Evolutionary conservation across 257 asterid genomes (phyloP), one percentile per base, ranked within the genome.

Genomic region (Mitragyna speciosa): DNA sequence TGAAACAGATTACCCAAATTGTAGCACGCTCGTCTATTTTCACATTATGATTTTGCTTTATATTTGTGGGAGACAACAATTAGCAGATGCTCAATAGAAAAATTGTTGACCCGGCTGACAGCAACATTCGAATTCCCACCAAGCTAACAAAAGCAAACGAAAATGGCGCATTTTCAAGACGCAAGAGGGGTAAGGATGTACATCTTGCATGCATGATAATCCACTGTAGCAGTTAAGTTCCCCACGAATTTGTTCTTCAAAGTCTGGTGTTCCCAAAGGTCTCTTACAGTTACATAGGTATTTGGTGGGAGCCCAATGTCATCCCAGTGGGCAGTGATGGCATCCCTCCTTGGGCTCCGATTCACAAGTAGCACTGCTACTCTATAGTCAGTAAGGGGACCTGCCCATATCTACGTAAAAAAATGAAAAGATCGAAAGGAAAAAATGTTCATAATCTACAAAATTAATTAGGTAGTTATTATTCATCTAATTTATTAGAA

Each of bases 251-350:
- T 83, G 31, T 85, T 83, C 86, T 84, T 78, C 88, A 93, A 71
- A 6, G 91, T 93, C 87, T 88, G 79, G 87, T 89, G 99, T 97
- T 93, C 85, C 98, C 98, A 95, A 2, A 92, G 90, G 83, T 93
- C 98, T 82, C 97, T 89, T 65, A 89, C 95, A 70, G 78, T 15
- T 31, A 87, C 93, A 68, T 83, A 30, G 61, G 84, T 87, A n/a
- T 68, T 75, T 10, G 80, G 89, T 71, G 96, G 95, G 78, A 95
- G 72, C 7, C 95, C 96, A 0, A 93, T 86, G 63, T 95, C 97
- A 71, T 95, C 96, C 98, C 98, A 95, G 41, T 85, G 84, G 56
- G 95, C 97, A 24, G 94, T 87, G 5, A 92, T 78, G 75, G 87
- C 16, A 0, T 72, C 75, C 7, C 81, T 80, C 28, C 0, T 0